These are phyloP conservation scores for Oenanthe sinensis DNA, from an alignment of 129 eudicot genomes.

Conservation along the genomic window DNA sequence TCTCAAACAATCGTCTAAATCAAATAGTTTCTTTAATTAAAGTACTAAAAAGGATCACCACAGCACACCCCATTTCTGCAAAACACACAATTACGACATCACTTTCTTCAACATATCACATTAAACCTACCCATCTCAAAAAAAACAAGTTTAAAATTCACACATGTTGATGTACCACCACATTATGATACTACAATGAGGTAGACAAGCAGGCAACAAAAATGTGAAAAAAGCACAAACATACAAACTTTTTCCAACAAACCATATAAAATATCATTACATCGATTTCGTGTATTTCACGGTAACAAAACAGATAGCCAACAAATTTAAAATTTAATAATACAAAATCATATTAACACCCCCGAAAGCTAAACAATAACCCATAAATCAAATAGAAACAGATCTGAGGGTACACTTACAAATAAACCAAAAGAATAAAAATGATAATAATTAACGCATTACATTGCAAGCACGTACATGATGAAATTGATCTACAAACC, in stretches of 20 bases:
- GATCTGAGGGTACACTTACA: neutral
- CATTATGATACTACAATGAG: neutral
- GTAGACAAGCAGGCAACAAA: neutral
- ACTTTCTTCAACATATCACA: neutral
- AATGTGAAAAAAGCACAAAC: neutral
- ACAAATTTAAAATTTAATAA: neutral
- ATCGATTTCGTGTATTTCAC: neutral
- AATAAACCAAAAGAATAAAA: no score
- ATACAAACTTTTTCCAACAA: neutral
- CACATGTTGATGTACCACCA: neutral
- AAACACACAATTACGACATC: constrained; percentile 4
- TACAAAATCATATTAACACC: neutral
- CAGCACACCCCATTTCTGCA: constrained; percentile 26
- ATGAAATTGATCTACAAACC: constrained; percentile 17
- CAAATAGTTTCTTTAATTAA: neutral
- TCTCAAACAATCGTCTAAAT: neutral
- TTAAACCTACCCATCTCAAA: constrained; percentile 14
- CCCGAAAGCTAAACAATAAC: no score
- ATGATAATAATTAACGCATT: neutral
- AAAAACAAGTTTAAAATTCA: constrained; percentile 3
- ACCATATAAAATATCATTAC: no score
- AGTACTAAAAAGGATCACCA: constrained; percentile 7
- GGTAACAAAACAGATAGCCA: neutral
- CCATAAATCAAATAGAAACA: no score
- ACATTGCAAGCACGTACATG: neutral